These are phyloP conservation scores for Solanum chacoense DNA, from an alignment of 305 asterid species.

Conservation along the genomic window DNA sequence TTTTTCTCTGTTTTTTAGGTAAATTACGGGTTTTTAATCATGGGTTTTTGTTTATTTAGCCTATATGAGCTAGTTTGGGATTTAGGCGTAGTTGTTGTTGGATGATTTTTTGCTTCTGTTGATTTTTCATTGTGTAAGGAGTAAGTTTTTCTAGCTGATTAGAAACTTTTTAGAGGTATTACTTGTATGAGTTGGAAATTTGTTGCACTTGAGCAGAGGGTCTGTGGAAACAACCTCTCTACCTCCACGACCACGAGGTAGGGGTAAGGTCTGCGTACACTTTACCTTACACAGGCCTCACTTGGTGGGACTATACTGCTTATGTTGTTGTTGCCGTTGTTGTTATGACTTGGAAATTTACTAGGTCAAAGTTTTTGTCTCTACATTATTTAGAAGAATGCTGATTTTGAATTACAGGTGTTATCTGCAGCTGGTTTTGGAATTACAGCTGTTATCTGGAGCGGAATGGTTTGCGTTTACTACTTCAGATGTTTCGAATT, in stretches of 20 bases:
- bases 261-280: background rate
- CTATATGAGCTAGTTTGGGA: background rate
- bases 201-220: background rate
- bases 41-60: background rate
- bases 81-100: background rate
- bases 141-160: background rate
- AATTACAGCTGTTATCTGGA: background rate
- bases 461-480: background rate
- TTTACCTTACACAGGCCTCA: background rate
- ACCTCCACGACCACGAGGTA: background rate
- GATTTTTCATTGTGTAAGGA: background rate
- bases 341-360: background rate
- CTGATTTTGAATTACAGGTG: background rate
- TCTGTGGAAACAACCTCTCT: background rate
- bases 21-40: background rate
- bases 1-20: background rate
- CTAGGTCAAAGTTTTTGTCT: background rate
- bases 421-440: background rate
- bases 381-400: background rate
- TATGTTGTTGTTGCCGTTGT: background rate
- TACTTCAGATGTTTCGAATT: background rate
- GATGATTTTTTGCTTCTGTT: background rate
- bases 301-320: background rate
- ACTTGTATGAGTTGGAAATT: background rate
- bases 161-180: background rate